Base-by-base conservation (phyloP, 768 basidiomycete species). In the Albatrellus ellisii region DNA sequence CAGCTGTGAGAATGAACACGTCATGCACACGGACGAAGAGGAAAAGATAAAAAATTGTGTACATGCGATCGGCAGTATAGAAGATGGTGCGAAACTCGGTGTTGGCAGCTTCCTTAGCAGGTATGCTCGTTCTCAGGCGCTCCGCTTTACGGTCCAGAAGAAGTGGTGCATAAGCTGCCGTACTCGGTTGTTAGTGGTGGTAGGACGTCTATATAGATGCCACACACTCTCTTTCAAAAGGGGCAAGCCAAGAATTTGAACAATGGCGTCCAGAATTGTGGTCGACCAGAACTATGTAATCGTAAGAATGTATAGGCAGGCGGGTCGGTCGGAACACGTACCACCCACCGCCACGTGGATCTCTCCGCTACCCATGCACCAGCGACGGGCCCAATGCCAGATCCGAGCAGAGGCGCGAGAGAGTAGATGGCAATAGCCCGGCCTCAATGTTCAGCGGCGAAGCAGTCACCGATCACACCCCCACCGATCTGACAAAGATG, bases 321-420 rank as follows among this genome's bases (percentile, higher is more conserved):
- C 4, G 15, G 8, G 4, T 29, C 15, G 18, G 40, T 9, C n/a
- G n/a, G n/a, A n/a, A 14, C 1, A 32, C 40, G 15, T 56, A 73
- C 75, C 36, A 81, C 78, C 81, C 79, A 84, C 55, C 77, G 65
- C 82, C 82, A 85, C 0, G 74, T 76, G 0, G 75, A 68, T 27
- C 60, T 62, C 36, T 82, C 63, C 0, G 76, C 72, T 24, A 86
- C 72, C 66, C 77, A 81, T 21, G 72, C 76, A 4, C 78, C 79
- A 14, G 73, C 70, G 4, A 78, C 58, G 4, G 79, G 79, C 1
- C 78, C 80, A 17, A 79, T 43, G 2, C 75, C 75, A 0, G 80
- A 77, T 5, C 81, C 81, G 3, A 83, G 58, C 6, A 83, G 46
- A 0, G 79, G 79, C 1, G 77, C 76, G 6, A 83, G 59, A 0